Conservation (phyloP, 2,329 filamentous ascomycete genomes). For the Sporothrix schenckii region DNA sequence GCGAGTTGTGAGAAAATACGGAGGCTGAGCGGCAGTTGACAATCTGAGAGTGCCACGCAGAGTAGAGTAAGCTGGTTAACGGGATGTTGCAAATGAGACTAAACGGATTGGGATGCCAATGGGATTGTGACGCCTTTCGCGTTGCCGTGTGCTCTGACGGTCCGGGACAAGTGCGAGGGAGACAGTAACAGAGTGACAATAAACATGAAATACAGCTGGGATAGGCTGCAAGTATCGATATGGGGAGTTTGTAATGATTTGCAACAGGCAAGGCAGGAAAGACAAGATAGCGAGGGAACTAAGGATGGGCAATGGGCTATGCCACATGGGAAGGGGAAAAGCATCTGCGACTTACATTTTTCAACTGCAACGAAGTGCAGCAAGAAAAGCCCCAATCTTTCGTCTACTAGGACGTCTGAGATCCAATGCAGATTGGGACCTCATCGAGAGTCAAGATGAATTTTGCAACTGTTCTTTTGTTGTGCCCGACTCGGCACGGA, state of each 20-base stretch:
- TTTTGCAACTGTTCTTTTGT: not conserved
- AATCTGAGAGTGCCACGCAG: not conserved
- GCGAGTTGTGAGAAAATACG: slow-evolving; percentile 15
- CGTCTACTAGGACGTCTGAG: not conserved
- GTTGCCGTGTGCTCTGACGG: slow-evolving; percentile 30
- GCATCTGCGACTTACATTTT: slow-evolving; percentile 25
- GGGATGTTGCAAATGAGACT: slow-evolving; percentile 8
- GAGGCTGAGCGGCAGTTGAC: slow-evolving; percentile 18
- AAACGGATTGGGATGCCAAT: slow-evolving; percentile 28
- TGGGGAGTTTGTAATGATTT: slow-evolving; percentile 11
- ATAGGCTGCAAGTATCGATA: slow-evolving; percentile 6
- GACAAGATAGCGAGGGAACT: slow-evolving; percentile 12
- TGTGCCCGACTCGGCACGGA: not conserved
- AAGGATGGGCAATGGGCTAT: slow-evolving; percentile 2
- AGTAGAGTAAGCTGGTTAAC: not conserved
- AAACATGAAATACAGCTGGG: not conserved
- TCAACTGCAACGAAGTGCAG: not conserved
- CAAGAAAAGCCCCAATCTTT: not conserved
- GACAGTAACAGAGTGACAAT: not conserved
- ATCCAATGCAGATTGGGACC: slow-evolving; percentile 1
- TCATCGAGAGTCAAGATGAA: not conserved
- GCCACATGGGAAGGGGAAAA: slow-evolving; percentile 5
- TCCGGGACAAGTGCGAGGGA: not conserved
- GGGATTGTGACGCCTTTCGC: slow-evolving; percentile 13
- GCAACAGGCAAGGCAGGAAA: slow-evolving; percentile 9